Percentiles rank a stretch among this genome's conserved stretches.
These are phyloP conservation scores for Domatiomyces globalis DNA, from an alignment of 2,329 filamentous ascomycete species.

Conservation along the genomic window DNA sequence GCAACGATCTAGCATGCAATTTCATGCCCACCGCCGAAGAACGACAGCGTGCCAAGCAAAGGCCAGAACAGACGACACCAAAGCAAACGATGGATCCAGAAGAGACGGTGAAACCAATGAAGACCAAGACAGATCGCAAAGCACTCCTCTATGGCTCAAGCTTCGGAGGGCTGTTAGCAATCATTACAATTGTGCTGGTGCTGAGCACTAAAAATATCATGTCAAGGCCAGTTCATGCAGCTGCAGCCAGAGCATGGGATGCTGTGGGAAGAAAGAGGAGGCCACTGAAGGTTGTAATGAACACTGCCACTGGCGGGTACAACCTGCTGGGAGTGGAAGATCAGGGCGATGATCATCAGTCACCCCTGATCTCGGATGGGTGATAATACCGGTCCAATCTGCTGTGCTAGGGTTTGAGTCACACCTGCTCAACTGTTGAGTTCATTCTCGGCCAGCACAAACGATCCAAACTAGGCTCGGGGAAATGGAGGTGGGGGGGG, in stretches of 20 bases:
- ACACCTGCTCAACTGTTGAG: too few relatives aligned
- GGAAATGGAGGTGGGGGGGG: too few relatives aligned
- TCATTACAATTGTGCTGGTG: constrained; percentile 6
- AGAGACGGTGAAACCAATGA: too few relatives aligned
- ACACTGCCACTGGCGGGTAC: constrained; percentile 2
- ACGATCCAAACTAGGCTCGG: too few relatives aligned
- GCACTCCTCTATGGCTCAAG: constrained; percentile 7
- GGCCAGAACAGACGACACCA: neutral
- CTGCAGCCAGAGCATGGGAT: constrained; percentile 3
- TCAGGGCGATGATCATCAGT: constrained; percentile 1
- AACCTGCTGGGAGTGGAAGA: constrained; percentile 6
- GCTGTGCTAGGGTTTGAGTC: too few relatives aligned
- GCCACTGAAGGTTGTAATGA: constrained; percentile 1
- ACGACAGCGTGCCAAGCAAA: constrained; percentile 5
- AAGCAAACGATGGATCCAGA: constrained; percentile 6
- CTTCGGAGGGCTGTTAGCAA: constrained; percentile 5
- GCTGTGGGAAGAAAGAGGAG: neutral
- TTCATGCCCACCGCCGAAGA: constrained; percentile 11
- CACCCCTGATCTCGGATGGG: neutral
- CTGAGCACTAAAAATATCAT: constrained; percentile 10
- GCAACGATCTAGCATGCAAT: constrained; percentile 14
- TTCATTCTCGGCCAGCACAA: too few relatives aligned
- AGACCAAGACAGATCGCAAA: constrained; percentile 1
- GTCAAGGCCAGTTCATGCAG: constrained; percentile 6
- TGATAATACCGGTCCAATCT: neutral